phyloP scores from a whole-genome alignment of 1,284 basidiomycete genomes.

The Puccinia hordei region DNA sequence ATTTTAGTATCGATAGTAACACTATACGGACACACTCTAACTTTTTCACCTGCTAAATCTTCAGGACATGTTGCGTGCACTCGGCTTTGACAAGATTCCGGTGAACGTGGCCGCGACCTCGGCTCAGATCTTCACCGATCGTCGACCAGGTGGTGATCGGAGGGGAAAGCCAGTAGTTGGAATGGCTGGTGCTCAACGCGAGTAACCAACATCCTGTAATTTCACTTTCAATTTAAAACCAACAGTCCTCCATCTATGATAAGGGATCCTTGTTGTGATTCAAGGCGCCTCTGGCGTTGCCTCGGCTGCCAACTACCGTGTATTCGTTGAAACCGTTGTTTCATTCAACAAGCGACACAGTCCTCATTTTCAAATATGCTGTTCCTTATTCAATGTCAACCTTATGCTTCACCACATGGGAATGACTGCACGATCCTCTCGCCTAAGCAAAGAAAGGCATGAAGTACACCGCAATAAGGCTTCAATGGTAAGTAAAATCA shows the following conservation, averaged over 20 bases:
- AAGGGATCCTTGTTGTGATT: background rate
- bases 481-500: no score
- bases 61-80: slow-evolving; percentile 73
- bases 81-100: slow-evolving; percentile 86
- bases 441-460: background rate
- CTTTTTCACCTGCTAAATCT: background rate
- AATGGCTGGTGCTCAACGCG: slow-evolving; percentile 49
- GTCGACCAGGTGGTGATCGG: slow-evolving; percentile 42
- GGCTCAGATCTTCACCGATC: slow-evolving; percentile 47
- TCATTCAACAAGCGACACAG: background rate
- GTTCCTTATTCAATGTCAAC: background rate
- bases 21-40: background rate
- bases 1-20: no score
- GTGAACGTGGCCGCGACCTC: slow-evolving; percentile 71
- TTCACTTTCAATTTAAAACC: background rate
- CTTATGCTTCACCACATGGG: background rate
- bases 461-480: no score
- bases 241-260: background rate
- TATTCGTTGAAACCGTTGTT: background rate
- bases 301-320: background rate
- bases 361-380: background rate
- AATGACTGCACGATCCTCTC: background rate
- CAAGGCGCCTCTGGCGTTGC: background rate
- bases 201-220: slow-evolving; percentile 25
- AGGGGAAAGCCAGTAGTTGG: slow-evolving; percentile 50